These are phyloP conservation scores for Blastobotrys raffinosifermentans DNA, from an alignment of 1,139 yeast genomes.

Conservation along the genomic window DNA sequence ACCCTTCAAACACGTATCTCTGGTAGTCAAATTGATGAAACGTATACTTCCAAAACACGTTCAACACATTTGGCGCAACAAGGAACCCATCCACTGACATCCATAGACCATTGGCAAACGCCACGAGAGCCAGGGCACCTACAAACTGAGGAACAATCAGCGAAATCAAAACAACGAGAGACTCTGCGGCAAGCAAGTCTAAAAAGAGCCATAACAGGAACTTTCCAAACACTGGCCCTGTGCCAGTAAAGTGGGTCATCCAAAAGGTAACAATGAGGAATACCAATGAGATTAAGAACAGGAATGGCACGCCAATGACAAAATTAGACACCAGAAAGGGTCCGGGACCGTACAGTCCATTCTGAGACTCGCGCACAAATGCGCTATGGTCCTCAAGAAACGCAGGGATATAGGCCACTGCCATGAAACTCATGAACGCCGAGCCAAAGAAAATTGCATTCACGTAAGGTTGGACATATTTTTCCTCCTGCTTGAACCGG, in stretches of 20 bases:
- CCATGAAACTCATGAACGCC: constrained; percentile 42
- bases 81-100: constrained; percentile 42
- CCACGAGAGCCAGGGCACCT: constrained; percentile 38
- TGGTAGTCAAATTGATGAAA: constrained; percentile 41
- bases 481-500: constrained; percentile 31
- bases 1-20: constrained; percentile 40
- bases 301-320: constrained; percentile 37
- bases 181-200: constrained; percentile 40
- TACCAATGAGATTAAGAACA: constrained; percentile 33
- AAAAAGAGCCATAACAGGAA: constrained; percentile 38
- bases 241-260: constrained; percentile 32
- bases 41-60: constrained; percentile 38
- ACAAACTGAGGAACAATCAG: constrained; percentile 39
- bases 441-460: constrained; percentile 41
- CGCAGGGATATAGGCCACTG: constrained; percentile 42
- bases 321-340: constrained; percentile 36
- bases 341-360: constrained; percentile 38
- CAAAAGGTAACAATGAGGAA: constrained; percentile 37
- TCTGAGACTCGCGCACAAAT: constrained; percentile 33
- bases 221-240: constrained; percentile 33
- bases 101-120: constrained; percentile 42
- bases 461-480: constrained; percentile 36
- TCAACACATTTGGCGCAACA: constrained; percentile 34
- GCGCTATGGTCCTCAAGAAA: constrained; percentile 35
- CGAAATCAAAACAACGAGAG: constrained; percentile 36